Percentiles rank a stretch among this genome's conserved stretches.
Conservation (phyloP, 2,329 filamentous ascomycete genomes). For the Coleophoma crateriformis region DNA sequence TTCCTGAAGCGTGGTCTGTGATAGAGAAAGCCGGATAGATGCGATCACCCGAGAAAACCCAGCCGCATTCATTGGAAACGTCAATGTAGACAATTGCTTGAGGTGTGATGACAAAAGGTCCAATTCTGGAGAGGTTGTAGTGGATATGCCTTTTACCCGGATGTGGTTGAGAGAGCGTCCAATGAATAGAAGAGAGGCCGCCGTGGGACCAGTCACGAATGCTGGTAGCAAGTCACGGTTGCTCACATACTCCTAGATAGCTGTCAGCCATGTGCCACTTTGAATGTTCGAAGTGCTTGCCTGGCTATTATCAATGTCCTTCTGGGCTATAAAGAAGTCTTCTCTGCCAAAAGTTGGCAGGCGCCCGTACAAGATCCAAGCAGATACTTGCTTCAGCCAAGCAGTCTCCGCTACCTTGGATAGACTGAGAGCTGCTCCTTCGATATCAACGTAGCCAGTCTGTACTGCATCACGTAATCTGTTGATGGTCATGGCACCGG, state of each 20-base stretch:
- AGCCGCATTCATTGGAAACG: constrained; percentile 67
- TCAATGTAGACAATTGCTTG: constrained; percentile 59
- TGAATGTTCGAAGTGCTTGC: constrained; percentile 9
- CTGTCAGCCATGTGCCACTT: too few species aligned
- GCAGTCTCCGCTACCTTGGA: constrained; percentile 77
- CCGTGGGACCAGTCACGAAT: constrained; percentile 71
- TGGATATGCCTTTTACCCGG: constrained; percentile 43
- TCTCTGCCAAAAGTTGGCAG: constrained; percentile 69
- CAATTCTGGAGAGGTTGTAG: constrained; percentile 41
- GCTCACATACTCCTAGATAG: constrained; percentile 50
- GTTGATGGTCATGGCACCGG: constrained; percentile 72
- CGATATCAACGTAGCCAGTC: constrained; percentile 85
- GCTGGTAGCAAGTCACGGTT: constrained; percentile 62
- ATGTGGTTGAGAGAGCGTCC: constrained; percentile 87
- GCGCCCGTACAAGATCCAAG: constrained; percentile 86
- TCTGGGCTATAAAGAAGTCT: constrained; percentile 77
- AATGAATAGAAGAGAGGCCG: constrained; percentile 82
- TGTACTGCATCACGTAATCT: constrained; percentile 69
- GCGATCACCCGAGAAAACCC: constrained; percentile 68
- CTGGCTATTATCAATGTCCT: constrained; percentile 30
- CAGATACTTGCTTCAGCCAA: constrained; percentile 86
- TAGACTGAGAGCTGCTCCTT: constrained; percentile 67
- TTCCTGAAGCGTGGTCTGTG: constrained; percentile 76
- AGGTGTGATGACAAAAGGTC: constrained; percentile 65
- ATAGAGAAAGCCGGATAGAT: constrained; percentile 74